A percentile compares a stretch with the other conserved stretches of the same genome.
phyloP scores from a whole-genome alignment of 495 filamentous ascomycete genomes.

The Podospora australis region DNA sequence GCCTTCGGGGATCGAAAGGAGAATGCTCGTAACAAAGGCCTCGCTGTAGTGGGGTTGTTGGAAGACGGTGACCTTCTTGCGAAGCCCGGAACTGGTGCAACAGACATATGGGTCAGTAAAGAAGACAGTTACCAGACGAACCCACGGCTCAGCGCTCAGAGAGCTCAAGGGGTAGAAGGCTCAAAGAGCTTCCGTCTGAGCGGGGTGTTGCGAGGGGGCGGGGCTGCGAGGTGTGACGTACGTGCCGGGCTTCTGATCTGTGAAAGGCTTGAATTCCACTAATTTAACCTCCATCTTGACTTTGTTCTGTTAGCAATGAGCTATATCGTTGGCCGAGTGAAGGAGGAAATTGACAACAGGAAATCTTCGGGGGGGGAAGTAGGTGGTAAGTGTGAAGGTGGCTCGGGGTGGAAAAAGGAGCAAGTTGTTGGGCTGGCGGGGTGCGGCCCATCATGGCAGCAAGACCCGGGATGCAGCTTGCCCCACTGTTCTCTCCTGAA shows the following conservation, averaged over 20 bases:
- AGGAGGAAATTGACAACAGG: not conserved
- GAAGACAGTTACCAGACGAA: not conserved
- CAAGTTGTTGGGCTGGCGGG: conserved; percentile 2
- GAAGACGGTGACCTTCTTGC: conserved; percentile 98
- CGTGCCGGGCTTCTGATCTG: conserved; percentile 99
- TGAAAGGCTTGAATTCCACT: conserved; percentile 70
- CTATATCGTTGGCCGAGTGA: not conserved
- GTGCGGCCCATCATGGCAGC: not conserved
- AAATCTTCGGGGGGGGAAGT: not conserved
- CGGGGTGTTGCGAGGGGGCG: conserved; percentile 19
- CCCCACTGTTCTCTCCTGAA: conserved; percentile 3
- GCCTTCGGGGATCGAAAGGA: conserved; percentile 94
- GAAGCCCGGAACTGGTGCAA: conserved; percentile 73
- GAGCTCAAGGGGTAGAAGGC: no score
- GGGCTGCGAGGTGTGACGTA: conserved; percentile 48
- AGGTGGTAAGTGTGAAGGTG: not conserved
- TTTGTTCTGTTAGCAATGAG: not conserved
- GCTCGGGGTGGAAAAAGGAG: conserved; percentile 1
- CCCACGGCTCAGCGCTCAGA: no score
- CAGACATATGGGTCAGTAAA: not conserved
- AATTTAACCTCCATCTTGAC: conserved; percentile 63
- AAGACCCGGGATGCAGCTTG: not conserved
- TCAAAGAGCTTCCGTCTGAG: conserved; percentile 23
- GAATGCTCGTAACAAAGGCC: conserved; percentile 85
- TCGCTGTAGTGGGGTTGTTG: conserved; percentile 93